A percentile compares a stretch with the other conserved stretches of the same genome.
Evolutionary conservation across 2,329 filamentous ascomycete genomes (phyloP).

Genomic region (Scytalidium sp.): DNA sequence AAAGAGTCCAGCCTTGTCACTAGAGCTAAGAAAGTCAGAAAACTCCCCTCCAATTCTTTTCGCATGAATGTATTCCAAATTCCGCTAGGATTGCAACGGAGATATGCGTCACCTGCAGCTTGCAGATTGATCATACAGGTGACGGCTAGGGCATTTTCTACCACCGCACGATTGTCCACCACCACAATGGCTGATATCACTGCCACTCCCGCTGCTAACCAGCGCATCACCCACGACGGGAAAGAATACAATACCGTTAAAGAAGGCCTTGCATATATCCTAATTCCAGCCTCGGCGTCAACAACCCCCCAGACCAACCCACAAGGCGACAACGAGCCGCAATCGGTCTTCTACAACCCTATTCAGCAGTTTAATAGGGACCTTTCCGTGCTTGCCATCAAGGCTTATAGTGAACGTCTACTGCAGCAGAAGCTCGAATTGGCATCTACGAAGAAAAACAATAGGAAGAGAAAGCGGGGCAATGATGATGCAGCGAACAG

Average conservation of each 20-base stretch:
- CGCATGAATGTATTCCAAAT: not conserved
- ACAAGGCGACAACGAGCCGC: conserved; percentile 56
- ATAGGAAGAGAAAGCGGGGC: conserved; percentile 47
- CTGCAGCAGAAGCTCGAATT: conserved; percentile 41
- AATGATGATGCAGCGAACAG: conserved; percentile 23
- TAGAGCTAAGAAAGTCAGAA: not conserved
- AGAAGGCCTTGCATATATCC: conserved; percentile 66
- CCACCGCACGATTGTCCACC: not conserved
- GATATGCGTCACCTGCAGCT: not conserved
- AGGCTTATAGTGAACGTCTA: conserved; percentile 75
- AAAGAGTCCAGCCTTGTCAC: not conserved
- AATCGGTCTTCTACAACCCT: conserved; percentile 96
- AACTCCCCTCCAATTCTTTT: not conserved
- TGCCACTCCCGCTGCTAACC: conserved; percentile 23
- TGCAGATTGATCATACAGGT: not conserved
- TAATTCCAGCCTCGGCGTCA: conserved; percentile 54
- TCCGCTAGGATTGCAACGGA: not conserved
- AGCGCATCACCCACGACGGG: conserved; percentile 39
- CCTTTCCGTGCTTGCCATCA: conserved; percentile 87
- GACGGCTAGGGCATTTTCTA: not conserved
- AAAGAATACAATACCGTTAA: conserved; percentile 58
- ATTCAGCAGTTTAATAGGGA: conserved; percentile 99
- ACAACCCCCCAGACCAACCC: conserved; percentile 39
- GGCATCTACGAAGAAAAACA: conserved; percentile 31
- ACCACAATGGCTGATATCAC: conserved; percentile 19